Evolutionary conservation across 192 early-diverging fungal genomes (phyloP), one percentile per base, ranked within the genome.

Genomic region (Geranomyces variabilis): DNA sequence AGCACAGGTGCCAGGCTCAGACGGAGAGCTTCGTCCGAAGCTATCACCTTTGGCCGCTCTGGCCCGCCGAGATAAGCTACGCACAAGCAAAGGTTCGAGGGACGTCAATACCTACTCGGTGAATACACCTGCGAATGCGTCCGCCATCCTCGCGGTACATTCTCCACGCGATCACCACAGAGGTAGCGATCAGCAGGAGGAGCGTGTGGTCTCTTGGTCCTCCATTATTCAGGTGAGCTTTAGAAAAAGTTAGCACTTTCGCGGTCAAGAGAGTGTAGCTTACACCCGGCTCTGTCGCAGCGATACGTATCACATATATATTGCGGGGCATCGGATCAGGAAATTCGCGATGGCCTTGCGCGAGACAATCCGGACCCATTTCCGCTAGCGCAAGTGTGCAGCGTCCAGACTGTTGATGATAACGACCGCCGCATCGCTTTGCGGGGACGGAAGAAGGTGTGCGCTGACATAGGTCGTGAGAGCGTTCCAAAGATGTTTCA

Each of bases 341-440:
- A 45, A 24, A 64, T 64, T 13, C 33, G 43, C 21, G 29, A 21
- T 45, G 63, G 63, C 17, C 4, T 26, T 4, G 63, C 63, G 5
- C 34, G 6, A 19, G 63, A 64, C 29, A 24, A 29, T 64, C 44
- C 63, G 9, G 63, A 64, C 4, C 63, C 63, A n/a, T 64, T 41
- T n/a, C 63, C 44, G n/a, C 28, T 64, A 10, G n/a, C 41, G 44
- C n/a, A 17, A n/a, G 7, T 19, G 34, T 64, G 63, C 41, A 41
- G 41, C 12, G 44, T 46, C 19, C 34, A n/a, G n/a, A 17, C 33
- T 10, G 63, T 64, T 1, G n/a, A 14, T 43, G 12, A 17, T 46
- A 36, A 64, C 9, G 63, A 64, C 22, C 63, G 34, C 14, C 33
- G 63, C n/a, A 21, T 45, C 4, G 41, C 33, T 8, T 36, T 64